Evolutionary conservation across 306 rosid genomes (phyloP), one percentile per base, ranked within the genome.

Genomic region (Prunus armeniaca): DNA sequence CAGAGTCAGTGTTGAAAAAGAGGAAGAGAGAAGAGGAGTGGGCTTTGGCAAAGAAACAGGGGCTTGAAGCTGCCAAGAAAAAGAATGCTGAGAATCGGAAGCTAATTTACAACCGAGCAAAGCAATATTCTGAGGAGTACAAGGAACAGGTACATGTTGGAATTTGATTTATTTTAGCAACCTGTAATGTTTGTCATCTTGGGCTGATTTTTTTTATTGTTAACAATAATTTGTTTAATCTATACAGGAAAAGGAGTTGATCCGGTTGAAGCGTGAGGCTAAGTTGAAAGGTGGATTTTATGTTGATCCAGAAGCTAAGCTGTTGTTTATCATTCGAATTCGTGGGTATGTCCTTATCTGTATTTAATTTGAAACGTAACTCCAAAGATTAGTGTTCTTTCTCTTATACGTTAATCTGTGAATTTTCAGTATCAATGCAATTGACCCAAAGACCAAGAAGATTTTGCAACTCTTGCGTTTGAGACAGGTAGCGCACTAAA

Each of bases 251-350:
- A 89, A 84, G 67, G 89, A 89, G 65, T 43, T 92, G 85, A 87
- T 94, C 51, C 68, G 73, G 10, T 73, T 94, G 79, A 94, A 94
- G 47, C 97, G 96, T 12, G 98, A 94, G 82, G 98, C 98, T 0
- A 92, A 88, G 84, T 83, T 90, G 82, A 90, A 90, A 63, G 99
- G 99, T 62, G 97, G 99, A 43, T 95, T 92, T 72, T 95, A 95
- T 84, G 99, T 95, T 24, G 97, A 92, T 52, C 97, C 97, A 1
- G 97, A 95, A 73, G 93, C 97, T 1, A 92, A 92, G 86, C 91
- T 95, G 5, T 78, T 95, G 80, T 95, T 92, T 25, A 92, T 92
- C 2, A 41, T 95, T 63, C 91, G 93, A 34, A 95, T 92, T 41
- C 92, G 97, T 18, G 97, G 98, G 98, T 92, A 80, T 60, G 96